Evolutionary conservation across 2,329 filamentous ascomycete genomes (phyloP).

Genomic region (Colletotrichum sp.): DNA sequence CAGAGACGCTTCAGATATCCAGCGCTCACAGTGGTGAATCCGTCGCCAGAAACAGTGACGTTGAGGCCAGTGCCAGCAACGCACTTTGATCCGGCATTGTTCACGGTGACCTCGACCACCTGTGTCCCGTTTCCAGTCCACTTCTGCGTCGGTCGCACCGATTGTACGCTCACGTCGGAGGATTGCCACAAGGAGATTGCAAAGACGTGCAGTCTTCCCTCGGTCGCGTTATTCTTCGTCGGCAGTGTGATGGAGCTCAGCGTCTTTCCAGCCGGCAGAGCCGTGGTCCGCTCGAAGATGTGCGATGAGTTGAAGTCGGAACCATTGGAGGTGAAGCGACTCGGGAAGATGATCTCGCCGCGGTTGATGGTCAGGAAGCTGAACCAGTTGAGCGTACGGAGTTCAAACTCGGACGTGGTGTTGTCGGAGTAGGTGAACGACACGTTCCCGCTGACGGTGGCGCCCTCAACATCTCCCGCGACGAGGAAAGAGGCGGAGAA

Average conservation of each 20-base stretch:
- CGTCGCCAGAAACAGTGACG: constrained; percentile 33
- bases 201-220: constrained; percentile 47
- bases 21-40: constrained; percentile 48
- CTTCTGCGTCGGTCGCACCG: constrained; percentile 48
- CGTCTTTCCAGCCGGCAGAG: constrained; percentile 40
- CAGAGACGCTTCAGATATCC: constrained; percentile 43
- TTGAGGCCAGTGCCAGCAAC: constrained; percentile 31
- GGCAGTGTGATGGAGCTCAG: constrained; percentile 46
- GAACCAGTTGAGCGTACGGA: constrained; percentile 49
- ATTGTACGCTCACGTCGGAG: constrained; percentile 36
- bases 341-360: constrained; percentile 50
- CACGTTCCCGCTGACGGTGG: constrained; percentile 43
- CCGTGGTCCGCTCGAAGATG: constrained; percentile 49
- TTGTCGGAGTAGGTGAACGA: constrained; percentile 48
- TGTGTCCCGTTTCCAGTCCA: constrained; percentile 39
- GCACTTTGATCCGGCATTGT: constrained; percentile 41
- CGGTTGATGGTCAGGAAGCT: constrained; percentile 48
- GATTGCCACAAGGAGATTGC: constrained; percentile 39
- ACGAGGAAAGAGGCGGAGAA: constrained; percentile 49
- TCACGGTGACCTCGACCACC: constrained; percentile 44
- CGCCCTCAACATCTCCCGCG: constrained; percentile 42
- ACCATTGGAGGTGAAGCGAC: constrained; percentile 41
- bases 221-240: constrained; percentile 36
- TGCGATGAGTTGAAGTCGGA: constrained; percentile 47
- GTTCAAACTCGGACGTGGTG: constrained; percentile 41